Conservation (phyloP, 2,329 filamentous ascomycete genomes). For the Fusarium sambucinum region DNA sequence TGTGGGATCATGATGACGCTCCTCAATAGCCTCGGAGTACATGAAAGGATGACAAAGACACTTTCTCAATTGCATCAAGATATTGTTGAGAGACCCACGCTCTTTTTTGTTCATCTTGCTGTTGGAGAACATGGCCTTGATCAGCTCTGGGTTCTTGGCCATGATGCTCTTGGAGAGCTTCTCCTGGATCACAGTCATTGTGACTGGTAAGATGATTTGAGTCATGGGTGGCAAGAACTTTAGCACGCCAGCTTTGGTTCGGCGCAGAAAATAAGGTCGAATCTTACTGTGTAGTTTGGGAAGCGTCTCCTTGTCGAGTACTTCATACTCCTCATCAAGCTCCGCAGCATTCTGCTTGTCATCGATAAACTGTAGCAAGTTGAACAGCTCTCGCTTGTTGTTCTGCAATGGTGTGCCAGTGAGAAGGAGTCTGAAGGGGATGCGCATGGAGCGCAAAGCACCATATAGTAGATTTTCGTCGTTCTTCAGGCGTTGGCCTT, state of each 20-base stretch:
- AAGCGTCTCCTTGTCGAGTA: constrained; percentile 87
- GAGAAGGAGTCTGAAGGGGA: constrained; percentile 86
- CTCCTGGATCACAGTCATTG: constrained; percentile 93
- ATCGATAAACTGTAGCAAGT: constrained; percentile 95
- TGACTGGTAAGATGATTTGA: constrained; percentile 95
- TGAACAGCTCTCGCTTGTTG: constrained; percentile 94
- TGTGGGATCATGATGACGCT: constrained; percentile 72
- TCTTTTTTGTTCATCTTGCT: constrained; percentile 76
- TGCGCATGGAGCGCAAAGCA: constrained; percentile 77
- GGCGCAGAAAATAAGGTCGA: constrained; percentile 74
- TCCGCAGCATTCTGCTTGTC: constrained; percentile 74
- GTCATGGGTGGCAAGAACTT: constrained; percentile 93
- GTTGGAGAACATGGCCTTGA: constrained; percentile 85
- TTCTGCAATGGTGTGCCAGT: constrained; percentile 96
- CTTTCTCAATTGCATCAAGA: constrained; percentile 93
- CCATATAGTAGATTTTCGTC: constrained; percentile 86
- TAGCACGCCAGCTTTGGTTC: constrained; percentile 91
- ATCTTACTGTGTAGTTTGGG: constrained; percentile 85
- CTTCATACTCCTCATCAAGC: constrained; percentile 79
- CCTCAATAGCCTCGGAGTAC: constrained; percentile 91
- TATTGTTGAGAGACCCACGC: constrained; percentile 87
- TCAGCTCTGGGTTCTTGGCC: constrained; percentile 87
- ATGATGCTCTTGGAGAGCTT: constrained; percentile 95
- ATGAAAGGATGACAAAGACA: constrained; percentile 97
- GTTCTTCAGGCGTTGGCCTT: constrained; percentile 95